Base-by-base conservation (phyloP, 352 stramenopile species). In the Blastocystis sp. region DNA sequence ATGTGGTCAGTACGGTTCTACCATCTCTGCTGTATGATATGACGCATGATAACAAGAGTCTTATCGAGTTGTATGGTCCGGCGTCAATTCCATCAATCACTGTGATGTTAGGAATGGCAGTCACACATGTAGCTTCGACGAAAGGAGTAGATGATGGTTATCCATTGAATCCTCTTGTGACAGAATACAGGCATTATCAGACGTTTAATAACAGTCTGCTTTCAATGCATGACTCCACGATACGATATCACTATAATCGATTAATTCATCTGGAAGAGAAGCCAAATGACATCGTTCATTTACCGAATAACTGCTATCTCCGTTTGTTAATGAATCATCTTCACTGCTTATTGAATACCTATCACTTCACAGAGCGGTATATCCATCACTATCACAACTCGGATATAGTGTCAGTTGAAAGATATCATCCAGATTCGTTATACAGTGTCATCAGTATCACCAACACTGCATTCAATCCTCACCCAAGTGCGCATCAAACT, bases 31-130 rank as follows among this genome's bases (percentile, higher is more conserved):
- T 91, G 15, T 91, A 89, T 61, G 89, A 91, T 41, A 55, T 79
- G 13, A 91, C 89, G 0, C 89, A 91, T 26, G 89, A 91, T 61
- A 91, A 91, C 47, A 26, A 87, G 18, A 53, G 62, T 43, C 79
- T 76, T 20, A 0, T 62, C 41, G n/a, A 63, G 26, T 45, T 66
- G 18, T 82, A 75, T 41, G 59, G 47, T 18, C n/a, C 18, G 0
- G 41, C 55, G 0, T 43, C 76, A 5, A 87, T 87, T 20, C 62
- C 90, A 18, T 50, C 89, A 0, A 64, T 82, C 34, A 73, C 87
- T 0, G 82, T 80, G 4, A 55, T 89, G 47, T 50, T 59, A 11
- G 34, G 29, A n/a, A 13, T 90, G 9, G 26, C 34, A 5, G 75
- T 70, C 15, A 45, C 77, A 8, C 26, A 87, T 47, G 34, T 41